These are phyloP conservation scores for Colletotrichum costaricense DNA, from an alignment of 2,329 filamentous ascomycete species.

Conservation along the genomic window DNA sequence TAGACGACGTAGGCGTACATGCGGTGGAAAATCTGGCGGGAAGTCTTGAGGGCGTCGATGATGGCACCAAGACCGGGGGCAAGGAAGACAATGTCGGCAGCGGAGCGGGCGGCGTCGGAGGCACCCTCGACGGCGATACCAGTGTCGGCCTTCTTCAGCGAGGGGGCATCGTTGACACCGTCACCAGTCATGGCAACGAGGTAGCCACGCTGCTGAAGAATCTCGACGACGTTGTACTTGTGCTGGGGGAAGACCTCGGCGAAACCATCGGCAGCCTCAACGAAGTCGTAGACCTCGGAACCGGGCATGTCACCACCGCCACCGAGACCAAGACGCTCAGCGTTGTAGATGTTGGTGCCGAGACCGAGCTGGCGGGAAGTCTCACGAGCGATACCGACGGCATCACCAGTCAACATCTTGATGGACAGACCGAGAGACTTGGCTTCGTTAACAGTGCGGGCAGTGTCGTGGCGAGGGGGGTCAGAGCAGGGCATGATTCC, in stretches of 20 bases:
- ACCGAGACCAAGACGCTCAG: slow-evolving; percentile 90
- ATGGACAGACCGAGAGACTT: slow-evolving; percentile 89
- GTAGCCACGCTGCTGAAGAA: slow-evolving; percentile 92
- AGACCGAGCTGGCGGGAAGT: slow-evolving; percentile 92
- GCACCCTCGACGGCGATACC: slow-evolving; percentile 95
- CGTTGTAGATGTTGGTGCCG: slow-evolving; percentile 93
- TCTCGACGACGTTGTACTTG: slow-evolving; percentile 94
- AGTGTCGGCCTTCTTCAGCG: slow-evolving; percentile 94
- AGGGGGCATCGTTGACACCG: slow-evolving; percentile 93
- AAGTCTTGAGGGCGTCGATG: slow-evolving; percentile 92
- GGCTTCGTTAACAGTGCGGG: slow-evolving; percentile 89
- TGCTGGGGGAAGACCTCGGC: slow-evolving; percentile 95
- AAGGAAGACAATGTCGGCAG: slow-evolving; percentile 94
- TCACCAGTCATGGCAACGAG: slow-evolving; percentile 97
- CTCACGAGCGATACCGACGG: slow-evolving; percentile 92
- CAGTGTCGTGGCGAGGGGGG: slow-evolving; percentile 90
- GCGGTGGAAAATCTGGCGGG: slow-evolving; percentile 94
- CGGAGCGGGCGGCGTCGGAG: slow-evolving; percentile 89
- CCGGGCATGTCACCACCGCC: slow-evolving; percentile 93
- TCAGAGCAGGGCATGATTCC: slow-evolving; percentile 96
- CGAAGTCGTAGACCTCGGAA: slow-evolving; percentile 94
- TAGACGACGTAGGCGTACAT: slow-evolving; percentile 98
- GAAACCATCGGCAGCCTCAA: slow-evolving; percentile 94
- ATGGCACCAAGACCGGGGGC: slow-evolving; percentile 91
- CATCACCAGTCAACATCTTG: slow-evolving; percentile 97